Conservation (phyloP, 805 yeast genomes). For the Metschnikowia aberdeeniae region DNA sequence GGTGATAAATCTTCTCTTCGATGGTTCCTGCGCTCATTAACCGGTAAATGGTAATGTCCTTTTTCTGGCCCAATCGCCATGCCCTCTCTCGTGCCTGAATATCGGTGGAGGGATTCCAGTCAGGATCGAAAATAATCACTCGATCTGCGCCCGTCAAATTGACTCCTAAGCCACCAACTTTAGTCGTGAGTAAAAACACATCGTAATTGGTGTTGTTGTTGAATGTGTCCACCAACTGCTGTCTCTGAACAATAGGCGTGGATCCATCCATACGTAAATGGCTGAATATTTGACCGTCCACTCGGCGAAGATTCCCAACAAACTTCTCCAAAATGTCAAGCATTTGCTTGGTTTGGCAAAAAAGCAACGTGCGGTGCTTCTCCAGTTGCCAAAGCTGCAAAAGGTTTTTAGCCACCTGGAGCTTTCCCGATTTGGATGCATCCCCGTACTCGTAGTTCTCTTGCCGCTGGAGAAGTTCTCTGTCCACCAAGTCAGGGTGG, state of each 20-base stretch:
- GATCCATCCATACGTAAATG: conserved; percentile 93
- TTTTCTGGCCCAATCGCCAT: conserved; percentile 94
- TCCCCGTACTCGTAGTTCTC: conserved; percentile 48
- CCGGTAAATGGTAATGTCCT: conserved; percentile 85
- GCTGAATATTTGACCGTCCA: conserved; percentile 24
- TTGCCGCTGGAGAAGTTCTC: conserved; percentile 34
- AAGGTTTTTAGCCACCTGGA: conserved; percentile 80
- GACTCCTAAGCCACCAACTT: conserved; percentile 95
- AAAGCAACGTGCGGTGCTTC: conserved; percentile 76
- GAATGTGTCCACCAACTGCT: conserved; percentile 74
- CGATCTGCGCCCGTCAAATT: conserved; percentile 93
- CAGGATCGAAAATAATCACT: conserved; percentile 93
- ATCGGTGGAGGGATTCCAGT: conserved; percentile 98
- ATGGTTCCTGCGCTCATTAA: conserved; percentile 93
- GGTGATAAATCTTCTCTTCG: conserved; percentile 93
- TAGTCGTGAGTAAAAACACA: conserved; percentile 81
- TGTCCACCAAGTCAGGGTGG: conserved; percentile 80
- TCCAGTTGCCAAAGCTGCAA: conserved; percentile 72
- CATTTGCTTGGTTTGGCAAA: conserved; percentile 94
- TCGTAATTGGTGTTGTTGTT: conserved; percentile 55
- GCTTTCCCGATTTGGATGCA: conserved; percentile 72
- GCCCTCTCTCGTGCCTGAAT: conserved; percentile 96
- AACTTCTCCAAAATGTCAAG: conserved; percentile 77
- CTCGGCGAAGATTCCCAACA: conserved; percentile 32
- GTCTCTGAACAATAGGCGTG: conserved; percentile 75